Conservation (phyloP, 768 basidiomycete genomes). For the Chalciporus piperatus region DNA sequence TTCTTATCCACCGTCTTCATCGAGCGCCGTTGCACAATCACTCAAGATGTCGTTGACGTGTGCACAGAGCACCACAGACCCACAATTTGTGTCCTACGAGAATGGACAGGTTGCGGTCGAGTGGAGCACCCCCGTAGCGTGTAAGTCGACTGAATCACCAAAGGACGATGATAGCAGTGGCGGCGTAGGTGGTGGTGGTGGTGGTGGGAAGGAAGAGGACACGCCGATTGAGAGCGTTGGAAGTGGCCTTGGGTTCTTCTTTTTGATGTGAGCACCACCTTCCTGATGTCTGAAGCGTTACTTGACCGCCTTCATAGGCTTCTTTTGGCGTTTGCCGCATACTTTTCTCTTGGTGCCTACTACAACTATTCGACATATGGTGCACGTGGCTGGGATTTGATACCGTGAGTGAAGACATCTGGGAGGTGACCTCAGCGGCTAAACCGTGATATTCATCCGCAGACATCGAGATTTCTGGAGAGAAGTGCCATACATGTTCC, state of each 20-base stretch:
- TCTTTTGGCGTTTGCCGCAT: slow-evolving; percentile 61
- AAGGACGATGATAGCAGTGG: slow-evolving; percentile 26
- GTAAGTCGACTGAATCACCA: slow-evolving; percentile 34
- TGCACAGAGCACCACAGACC: slow-evolving; percentile 39
- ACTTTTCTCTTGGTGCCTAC: slow-evolving; percentile 79
- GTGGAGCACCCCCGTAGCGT: slow-evolving; percentile 65
- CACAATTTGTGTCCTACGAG: slow-evolving; percentile 60
- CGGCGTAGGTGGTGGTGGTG: slow-evolving; percentile 14
- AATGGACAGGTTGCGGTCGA: slow-evolving; percentile 50
- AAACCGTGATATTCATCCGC: neutral
- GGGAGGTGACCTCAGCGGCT: slow-evolving; percentile 1
- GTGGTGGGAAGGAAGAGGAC: slow-evolving; percentile 16
- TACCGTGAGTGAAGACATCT: slow-evolving; percentile 62
- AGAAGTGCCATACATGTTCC: slow-evolving; percentile 84
- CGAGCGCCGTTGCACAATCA: slow-evolving; percentile 48
- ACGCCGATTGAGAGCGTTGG: slow-evolving; percentile 46
- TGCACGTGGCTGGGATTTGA: slow-evolving; percentile 75
- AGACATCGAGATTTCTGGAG: slow-evolving; percentile 91
- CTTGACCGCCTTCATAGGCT: slow-evolving; percentile 41
- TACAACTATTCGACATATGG: slow-evolving; percentile 89
- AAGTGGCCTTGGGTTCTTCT: slow-evolving; percentile 86
- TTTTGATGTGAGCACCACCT: slow-evolving; percentile 65
- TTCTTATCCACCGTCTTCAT: slow-evolving; percentile 53
- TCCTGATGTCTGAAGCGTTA: slow-evolving; percentile 4
- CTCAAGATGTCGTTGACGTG: slow-evolving; percentile 65